phyloP scores from a whole-genome alignment of 2,329 filamentous ascomycete genomes.

The Thermochaetoides dissita region DNA sequence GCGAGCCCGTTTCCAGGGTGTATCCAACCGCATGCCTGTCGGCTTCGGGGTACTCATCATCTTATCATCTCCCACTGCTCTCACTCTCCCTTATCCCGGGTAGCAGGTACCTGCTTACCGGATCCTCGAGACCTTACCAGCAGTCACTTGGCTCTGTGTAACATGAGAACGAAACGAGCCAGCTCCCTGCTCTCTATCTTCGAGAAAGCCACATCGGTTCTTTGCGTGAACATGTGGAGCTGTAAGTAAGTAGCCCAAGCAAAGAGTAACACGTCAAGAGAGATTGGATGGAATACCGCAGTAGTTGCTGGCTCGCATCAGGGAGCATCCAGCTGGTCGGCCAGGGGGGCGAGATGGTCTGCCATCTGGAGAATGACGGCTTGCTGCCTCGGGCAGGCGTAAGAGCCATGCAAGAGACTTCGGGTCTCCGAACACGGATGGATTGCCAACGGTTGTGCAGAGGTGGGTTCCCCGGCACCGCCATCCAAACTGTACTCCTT shows the following conservation, averaged over 20 bases:
- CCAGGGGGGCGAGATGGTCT: conserved; percentile 1
- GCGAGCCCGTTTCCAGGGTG: conserved; percentile 15
- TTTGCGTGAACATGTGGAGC: conserved; percentile 16
- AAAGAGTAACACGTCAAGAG: not conserved
- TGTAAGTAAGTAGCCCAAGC: not conserved
- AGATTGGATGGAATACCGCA: not conserved
- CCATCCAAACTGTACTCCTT: conserved; percentile 8
- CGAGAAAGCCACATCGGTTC: conserved; percentile 13
- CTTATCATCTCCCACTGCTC: conserved; percentile 6
- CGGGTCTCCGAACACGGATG: conserved; percentile 8
- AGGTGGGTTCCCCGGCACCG: conserved; percentile 6
- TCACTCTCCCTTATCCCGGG: not conserved
- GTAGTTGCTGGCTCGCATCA: conserved; percentile 2
- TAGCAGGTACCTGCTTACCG: too few relatives aligned
- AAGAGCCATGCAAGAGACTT: too few relatives aligned
- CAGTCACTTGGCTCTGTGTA: conserved; percentile 4
- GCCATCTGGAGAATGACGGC: conserved; percentile 7
- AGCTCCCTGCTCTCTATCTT: conserved; percentile 2
- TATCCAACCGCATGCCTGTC: conserved; percentile 14
- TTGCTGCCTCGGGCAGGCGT: conserved; percentile 4
- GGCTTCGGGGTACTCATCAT: conserved; percentile 8
- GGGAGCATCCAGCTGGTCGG: conserved; percentile 1
- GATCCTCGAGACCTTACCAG: too few relatives aligned
- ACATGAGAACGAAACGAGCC: conserved; percentile 1
- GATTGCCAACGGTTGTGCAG: conserved; percentile 9